Evolutionary conservation across 257 asterid species (phyloP), one percentile per base, ranked within the genome.

Genomic region (Plantago elongata): DNA sequence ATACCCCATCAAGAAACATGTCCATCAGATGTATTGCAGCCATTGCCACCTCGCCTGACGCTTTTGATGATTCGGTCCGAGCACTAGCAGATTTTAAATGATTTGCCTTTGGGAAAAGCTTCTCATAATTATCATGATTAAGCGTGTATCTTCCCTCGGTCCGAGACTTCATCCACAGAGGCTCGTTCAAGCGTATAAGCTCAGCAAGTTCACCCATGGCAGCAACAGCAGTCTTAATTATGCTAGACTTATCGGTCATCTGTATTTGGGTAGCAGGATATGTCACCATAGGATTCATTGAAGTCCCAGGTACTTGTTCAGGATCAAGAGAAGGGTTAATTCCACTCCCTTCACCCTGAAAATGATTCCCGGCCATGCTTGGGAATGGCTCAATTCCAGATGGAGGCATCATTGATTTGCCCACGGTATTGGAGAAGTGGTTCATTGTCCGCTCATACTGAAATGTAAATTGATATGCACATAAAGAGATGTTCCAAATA

Each of bases 61-160:
- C 83, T 66, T 74, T 85, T 0, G 96, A 85, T 9, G 97, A 90
- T 75, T 90, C 96, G 18, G 67, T 71, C 57, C 93, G 72, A 62
- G 85, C 75, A 57, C 69, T 76, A 38, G 76, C 44, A 11, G 67
- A 64, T 51, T 62, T 83, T 14, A 73, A 46, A 60, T 65, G 74
- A 63, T 55, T 62, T 22, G 61, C 14, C 67, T 76, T 76, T 40
- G 87, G 80, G 27, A 77, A 85, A 43, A 75, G 70, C 70, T 73
- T 81, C 49, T 81, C 83, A 61, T 90, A 85, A 60, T 72, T 74
- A 16, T 81, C 87, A 7, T 65, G 72, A 61, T 81, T 76, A 48
- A 90, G 63, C 11, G 49, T 14, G 38, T 48, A 72, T 50, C 84
- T 71, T 51, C 83, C 90, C 45, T 81, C 80, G 11, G 45, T 30